These are phyloP conservation scores for Annulohypoxylon maeteangense DNA, from an alignment of 495 filamentous ascomycete species.

Conservation along the genomic window DNA sequence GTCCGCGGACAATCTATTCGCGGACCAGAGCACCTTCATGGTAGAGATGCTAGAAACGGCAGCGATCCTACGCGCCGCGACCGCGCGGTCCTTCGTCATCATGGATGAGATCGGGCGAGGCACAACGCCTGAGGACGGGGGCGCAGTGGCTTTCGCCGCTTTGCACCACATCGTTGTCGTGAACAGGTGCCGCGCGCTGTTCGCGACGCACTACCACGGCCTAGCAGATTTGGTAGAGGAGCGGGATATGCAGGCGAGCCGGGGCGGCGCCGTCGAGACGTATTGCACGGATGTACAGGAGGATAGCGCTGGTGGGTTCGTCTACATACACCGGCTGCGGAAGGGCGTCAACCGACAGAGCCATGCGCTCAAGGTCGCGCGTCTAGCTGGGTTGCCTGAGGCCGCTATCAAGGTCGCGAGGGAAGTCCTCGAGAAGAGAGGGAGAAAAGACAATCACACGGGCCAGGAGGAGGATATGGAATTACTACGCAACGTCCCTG, in stretches of 20 bases:
- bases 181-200: conserved; percentile 82
- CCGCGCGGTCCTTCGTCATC: conserved; percentile 84
- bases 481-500: conserved; percentile 28
- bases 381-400: conserved; percentile 79
- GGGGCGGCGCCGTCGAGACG: conserved; percentile 72
- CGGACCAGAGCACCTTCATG: conserved; percentile 96
- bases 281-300: conserved; percentile 94
- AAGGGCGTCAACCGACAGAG: conserved; percentile 85
- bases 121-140: conserved; percentile 90
- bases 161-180: conserved; percentile 81
- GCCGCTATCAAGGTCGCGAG: conserved; percentile 67
- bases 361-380: conserved; percentile 93
- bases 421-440: conserved; percentile 49
- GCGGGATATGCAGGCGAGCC: conserved; percentile 45
- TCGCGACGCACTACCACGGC: conserved; percentile 94
- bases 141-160: conserved; percentile 88
- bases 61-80: conserved; percentile 72
- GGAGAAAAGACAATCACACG: background rate
- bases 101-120: conserved; percentile 98
- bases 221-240: conserved; percentile 75
- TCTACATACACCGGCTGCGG: conserved; percentile 84
- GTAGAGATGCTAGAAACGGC: conserved; percentile 85
- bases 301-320: conserved; percentile 69
- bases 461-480: background rate
- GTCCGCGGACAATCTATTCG: conserved; percentile 90